Conservation (phyloP, 441 rosid genomes). For the Mallotus repandus region DNA sequence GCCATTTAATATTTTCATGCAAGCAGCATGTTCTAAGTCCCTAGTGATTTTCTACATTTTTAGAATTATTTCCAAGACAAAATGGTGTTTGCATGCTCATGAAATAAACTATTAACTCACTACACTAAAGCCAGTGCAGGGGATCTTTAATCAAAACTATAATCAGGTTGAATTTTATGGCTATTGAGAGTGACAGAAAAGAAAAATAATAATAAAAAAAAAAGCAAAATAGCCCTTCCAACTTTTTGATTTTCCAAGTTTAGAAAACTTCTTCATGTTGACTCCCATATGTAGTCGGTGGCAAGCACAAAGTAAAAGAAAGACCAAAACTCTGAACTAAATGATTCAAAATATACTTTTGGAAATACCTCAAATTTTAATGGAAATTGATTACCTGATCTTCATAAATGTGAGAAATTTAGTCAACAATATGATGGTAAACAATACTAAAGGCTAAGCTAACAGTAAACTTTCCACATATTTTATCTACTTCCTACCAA, state of each 20-base stretch:
- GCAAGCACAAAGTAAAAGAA: neutral
- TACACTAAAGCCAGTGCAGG: too few relatives aligned
- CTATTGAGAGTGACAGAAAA: too few relatives aligned
- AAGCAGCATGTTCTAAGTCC: neutral
- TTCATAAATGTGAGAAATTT: neutral
- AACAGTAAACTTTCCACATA: neutral
- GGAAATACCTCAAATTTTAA: neutral
- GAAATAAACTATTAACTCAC: neutral
- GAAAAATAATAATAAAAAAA: too few relatives aligned
- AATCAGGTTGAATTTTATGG: too few relatives aligned
- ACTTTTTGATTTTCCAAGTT: neutral
- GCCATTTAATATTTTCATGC: constrained; percentile 7
- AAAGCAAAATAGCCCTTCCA: neutral
- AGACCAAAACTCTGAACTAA: neutral
- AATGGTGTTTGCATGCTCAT: neutral
- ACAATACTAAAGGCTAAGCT: neutral
- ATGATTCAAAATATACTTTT: neutral
- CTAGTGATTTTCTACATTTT: neutral
- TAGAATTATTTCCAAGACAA: neutral
- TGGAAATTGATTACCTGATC: neutral
- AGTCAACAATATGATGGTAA: neutral
- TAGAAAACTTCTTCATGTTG: neutral
- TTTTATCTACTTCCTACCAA: neutral
- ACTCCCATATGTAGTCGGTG: neutral
- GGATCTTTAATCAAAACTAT: too few relatives aligned